A percentile compares a stretch with the other conserved stretches of the same genome.
phyloP scores from a whole-genome alignment of 129 eudicot genomes.

The Arctium minus region DNA sequence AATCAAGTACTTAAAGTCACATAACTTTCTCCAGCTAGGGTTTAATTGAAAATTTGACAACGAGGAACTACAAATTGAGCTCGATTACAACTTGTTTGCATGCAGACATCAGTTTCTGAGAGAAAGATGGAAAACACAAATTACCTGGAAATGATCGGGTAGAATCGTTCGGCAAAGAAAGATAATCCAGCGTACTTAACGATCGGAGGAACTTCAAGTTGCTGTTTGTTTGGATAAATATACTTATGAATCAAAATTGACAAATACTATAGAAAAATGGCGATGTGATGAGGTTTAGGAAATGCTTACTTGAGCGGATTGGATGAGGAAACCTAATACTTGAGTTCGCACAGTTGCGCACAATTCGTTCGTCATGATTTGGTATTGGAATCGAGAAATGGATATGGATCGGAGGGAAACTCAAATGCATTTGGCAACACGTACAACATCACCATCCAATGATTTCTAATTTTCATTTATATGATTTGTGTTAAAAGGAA shows the following conservation, averaged over 20 bases:
- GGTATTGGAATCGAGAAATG: background rate
- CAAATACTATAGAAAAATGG: background rate
- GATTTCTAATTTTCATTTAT: no score
- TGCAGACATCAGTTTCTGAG: background rate
- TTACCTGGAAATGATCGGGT: slow-evolving; percentile 56
- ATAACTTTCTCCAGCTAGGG: background rate
- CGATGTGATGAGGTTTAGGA: background rate
- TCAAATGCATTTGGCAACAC: background rate
- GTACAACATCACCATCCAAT: no score
- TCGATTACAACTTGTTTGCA: background rate
- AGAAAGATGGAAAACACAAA: background rate
- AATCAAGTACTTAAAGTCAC: background rate
- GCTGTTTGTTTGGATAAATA: slow-evolving; percentile 17
- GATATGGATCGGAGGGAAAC: background rate
- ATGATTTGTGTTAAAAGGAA: no score
- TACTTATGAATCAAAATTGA: background rate
- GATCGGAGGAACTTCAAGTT: slow-evolving; percentile 57
- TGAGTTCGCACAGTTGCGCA: slow-evolving; percentile 41
- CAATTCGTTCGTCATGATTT: slow-evolving; percentile 20
- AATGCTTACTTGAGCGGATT: slow-evolving; percentile 46
- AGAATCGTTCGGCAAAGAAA: slow-evolving; percentile 69
- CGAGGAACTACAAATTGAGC: background rate
- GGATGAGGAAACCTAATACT: slow-evolving; percentile 54
- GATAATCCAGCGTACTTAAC: slow-evolving; percentile 78
- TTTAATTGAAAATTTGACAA: background rate